Conservation (phyloP, 257 asterid species). For the Nyctanthes arbortristis region DNA sequence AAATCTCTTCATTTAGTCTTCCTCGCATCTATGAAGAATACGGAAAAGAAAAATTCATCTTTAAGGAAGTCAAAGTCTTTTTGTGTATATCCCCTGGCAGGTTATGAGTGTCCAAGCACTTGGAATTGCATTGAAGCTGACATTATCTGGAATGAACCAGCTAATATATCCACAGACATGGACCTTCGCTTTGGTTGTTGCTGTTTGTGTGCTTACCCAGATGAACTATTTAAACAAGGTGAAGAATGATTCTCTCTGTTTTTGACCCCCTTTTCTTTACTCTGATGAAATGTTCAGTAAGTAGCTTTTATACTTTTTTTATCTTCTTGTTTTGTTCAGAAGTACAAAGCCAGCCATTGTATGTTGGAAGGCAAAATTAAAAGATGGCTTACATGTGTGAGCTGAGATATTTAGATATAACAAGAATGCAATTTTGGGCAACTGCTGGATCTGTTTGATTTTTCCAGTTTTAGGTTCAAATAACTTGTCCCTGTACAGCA, state of each 20-base stretch:
- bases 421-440: not conserved
- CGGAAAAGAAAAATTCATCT: not conserved
- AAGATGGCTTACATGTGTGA: not conserved
- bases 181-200: slow-evolving; percentile 73
- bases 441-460: not conserved
- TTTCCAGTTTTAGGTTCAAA: not conserved
- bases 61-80: slow-evolving; percentile 16
- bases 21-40: not conserved
- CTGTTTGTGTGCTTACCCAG: slow-evolving; percentile 76
- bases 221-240: slow-evolving; percentile 95
- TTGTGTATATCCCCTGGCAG: slow-evolving; percentile 45
- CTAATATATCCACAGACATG: slow-evolving; percentile 90
- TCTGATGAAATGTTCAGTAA: not conserved
- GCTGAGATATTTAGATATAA: not conserved
- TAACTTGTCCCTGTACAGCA: not conserved
- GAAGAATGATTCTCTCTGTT: slow-evolving; percentile 6
- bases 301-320: not conserved
- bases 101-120: slow-evolving; percentile 97
- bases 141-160: slow-evolving; percentile 89
- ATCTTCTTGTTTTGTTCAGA: not conserved
- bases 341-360: not conserved
- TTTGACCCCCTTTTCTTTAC: not conserved
- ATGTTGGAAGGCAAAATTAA: not conserved
- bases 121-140: slow-evolving; percentile 92
- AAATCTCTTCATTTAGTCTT: not conserved